Base-by-base conservation (phyloP, 78 protist genomes). In the Dictyostelium purpureum region DNA sequence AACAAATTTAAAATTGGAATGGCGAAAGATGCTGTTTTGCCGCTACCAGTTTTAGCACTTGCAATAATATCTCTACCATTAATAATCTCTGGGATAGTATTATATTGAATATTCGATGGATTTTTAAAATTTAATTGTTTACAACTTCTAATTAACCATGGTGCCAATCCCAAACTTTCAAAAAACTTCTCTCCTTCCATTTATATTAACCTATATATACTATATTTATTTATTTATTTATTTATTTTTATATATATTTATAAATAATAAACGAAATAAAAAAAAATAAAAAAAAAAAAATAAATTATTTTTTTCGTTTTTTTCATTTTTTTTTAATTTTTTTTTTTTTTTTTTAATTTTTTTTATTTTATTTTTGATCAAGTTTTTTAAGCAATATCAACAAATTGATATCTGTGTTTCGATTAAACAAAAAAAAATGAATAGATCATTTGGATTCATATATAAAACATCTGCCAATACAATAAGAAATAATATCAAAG, bases 11-110 rank as follows among this genome's bases (percentile, higher is more conserved):
- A 78, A 6, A 99, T 97, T 1, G 99, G 99, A 40, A 99, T 96
- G 11, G 98, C 99, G 42, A 98, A 99, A 11, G 99, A 98, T 2
- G 98, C 99, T 0, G 99, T 99, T 75, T 99, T 99, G 24, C 99
- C 99, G 43, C 94, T 75, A 19, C 99, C 99, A 0, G 99, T 97
- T 33, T 85, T 45, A 2, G 99, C 97, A 16, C 73, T 35, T 33
- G 96, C 98, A 28, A 96, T 12, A 11, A 95, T 67, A 69, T 97
- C 83, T 24, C 88, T 51, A 33, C 95, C 95, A n/a, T 26, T 16
- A 52, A 78, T 19, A 9, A 79, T 54, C n/a, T 24, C 57, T 56
- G 89, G 89, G 4, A 90, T 79, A 28, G 87, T 79, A 69, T 78
- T 77, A n/a, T 81, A 67, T 42, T 90, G 95, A 77, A 90, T 79